A percentile compares a stretch with the other conserved stretches of the same genome.
phyloP scores from a whole-genome alignment of 1,284 basidiomycete species.

The Boletus sp. region DNA sequence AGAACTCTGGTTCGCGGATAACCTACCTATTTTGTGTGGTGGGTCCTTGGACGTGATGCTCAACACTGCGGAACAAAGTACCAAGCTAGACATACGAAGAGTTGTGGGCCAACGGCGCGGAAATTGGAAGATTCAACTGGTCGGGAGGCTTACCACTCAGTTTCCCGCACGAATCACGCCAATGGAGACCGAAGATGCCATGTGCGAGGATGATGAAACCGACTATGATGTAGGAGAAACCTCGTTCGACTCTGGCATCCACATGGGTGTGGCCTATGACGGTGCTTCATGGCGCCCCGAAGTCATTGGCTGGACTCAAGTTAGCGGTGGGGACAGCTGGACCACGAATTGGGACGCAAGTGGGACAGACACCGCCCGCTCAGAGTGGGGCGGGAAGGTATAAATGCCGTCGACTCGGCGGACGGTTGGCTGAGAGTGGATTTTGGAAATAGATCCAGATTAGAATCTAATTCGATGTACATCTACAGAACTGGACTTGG shows the following conservation, averaged over 20 bases:
- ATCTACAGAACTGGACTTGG: conserved; percentile 12
- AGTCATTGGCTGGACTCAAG: conserved; percentile 18
- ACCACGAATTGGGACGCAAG: not conserved
- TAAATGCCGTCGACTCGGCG: not conserved
- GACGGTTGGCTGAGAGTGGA: conserved; percentile 1
- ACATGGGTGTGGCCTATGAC: conserved; percentile 17
- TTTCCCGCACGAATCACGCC: conserved; percentile 3
- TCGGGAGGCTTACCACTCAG: conserved; percentile 10
- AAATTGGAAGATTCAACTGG: conserved; percentile 28
- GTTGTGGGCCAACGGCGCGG: conserved; percentile 21
- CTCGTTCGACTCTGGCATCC: conserved; percentile 29
- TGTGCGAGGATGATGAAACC: conserved; percentile 19
- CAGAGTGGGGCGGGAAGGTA: conserved; percentile 1
- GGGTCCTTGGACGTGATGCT: conserved; percentile 64
- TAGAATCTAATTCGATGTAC: conserved; percentile 27
- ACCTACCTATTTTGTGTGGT: conserved; percentile 58
- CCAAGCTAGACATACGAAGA: conserved; percentile 23
- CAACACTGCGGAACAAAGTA: conserved; percentile 43
- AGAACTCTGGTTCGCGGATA: conserved; percentile 67
- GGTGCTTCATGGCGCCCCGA: conserved; percentile 5
- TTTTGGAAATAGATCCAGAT: conserved; percentile 15
- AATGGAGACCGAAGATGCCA: conserved; percentile 12
- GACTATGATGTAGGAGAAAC: conserved; percentile 15
- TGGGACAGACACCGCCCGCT: not conserved
- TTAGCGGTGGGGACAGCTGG: conserved; percentile 11